Evolutionary conservation across 2,329 filamentous ascomycete genomes (phyloP).

Genomic region (Aspergillus quadricinctus): DNA sequence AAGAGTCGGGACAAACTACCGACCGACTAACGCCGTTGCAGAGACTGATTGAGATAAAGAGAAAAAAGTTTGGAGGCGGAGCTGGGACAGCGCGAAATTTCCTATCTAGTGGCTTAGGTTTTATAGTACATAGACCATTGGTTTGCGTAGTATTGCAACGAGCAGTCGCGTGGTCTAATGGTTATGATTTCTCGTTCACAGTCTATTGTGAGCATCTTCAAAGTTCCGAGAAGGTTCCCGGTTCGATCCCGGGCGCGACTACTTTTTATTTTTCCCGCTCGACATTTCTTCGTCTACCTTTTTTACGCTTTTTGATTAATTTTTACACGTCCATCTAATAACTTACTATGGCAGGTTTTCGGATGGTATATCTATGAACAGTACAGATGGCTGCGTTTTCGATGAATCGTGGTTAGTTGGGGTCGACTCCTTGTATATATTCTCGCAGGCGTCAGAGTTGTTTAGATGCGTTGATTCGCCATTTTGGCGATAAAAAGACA

Average conservation of each 20-base stretch:
- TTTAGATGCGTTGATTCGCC: too few species aligned
- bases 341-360: not conserved
- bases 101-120: not conserved
- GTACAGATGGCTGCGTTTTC: not conserved
- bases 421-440: conserved; percentile 8
- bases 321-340: not conserved
- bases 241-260: conserved; percentile 23
- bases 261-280: conserved; percentile 7
- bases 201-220: not conserved
- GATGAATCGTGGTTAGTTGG: not conserved
- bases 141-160: not conserved
- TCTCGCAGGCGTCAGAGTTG: not conserved
- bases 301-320: not conserved
- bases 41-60: not conserved
- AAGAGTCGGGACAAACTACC: not conserved
- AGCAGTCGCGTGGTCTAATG: conserved; percentile 20
- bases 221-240: conserved; percentile 15
- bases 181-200: conserved; percentile 23
- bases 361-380: not conserved
- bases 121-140: not conserved
- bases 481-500: too few species aligned
- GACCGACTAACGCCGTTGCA: not conserved
- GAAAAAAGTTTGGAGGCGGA: not conserved
- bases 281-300: too few species aligned
- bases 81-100: not conserved